These are phyloP conservation scores for Neurospora sp. DNA, from an alignment of 495 filamentous ascomycete species.

Conservation along the genomic window DNA sequence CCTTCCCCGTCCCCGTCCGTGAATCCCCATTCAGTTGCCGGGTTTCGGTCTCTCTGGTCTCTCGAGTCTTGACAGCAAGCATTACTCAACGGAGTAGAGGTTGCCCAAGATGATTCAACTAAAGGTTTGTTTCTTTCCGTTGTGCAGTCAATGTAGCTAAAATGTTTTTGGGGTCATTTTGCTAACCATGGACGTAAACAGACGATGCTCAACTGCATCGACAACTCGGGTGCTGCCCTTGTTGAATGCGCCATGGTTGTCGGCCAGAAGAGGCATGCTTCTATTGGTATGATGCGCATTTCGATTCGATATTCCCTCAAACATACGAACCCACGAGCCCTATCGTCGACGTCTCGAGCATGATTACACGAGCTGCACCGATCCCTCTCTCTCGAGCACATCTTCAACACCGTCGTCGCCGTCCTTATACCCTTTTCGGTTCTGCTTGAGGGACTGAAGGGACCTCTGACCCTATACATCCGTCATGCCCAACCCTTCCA, in stretches of 20 bases:
- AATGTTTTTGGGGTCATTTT: neutral
- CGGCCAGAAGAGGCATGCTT: slow-evolving; percentile 80
- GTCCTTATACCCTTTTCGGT: neutral
- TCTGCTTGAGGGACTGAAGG: neutral
- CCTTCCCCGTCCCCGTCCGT: too few species aligned
- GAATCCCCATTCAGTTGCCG: neutral
- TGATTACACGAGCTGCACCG: neutral
- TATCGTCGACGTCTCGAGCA: neutral
- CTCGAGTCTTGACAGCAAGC: too few species aligned
- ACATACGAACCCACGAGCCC: neutral
- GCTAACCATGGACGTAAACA: slow-evolving; percentile 27
- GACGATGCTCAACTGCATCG: slow-evolving; percentile 99
- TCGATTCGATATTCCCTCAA: neutral
- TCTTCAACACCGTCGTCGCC: neutral
- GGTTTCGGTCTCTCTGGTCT: neutral
- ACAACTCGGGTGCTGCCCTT: slow-evolving; percentile 97
- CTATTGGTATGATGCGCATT: slow-evolving; percentile 61
- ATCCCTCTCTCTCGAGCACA: neutral
- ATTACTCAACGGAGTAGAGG: too few species aligned
- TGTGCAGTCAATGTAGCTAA: too few species aligned
- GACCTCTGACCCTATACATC: neutral
- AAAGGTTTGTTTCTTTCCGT: slow-evolving; percentile 50
- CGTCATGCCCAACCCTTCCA: neutral
- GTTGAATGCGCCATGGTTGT: slow-evolving; percentile 93
- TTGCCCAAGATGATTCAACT: slow-evolving; percentile 83